A percentile compares a stretch with the other conserved stretches of the same genome.
phyloP scores from a whole-genome alignment of 78 protist species.

The Diacronema lutheri region DNA sequence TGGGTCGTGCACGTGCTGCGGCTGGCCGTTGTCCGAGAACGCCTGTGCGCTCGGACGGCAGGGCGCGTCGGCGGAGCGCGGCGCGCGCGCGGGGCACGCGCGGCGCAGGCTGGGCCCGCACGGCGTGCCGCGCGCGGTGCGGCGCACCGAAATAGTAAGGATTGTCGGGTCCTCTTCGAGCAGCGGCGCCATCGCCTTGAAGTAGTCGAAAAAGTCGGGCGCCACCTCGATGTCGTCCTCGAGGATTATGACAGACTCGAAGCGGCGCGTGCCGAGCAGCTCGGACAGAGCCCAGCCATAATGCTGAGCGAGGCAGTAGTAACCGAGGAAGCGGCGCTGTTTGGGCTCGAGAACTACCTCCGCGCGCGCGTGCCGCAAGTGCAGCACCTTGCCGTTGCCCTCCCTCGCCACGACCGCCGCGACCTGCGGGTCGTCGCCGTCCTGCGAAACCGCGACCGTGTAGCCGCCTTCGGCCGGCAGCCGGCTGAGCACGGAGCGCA shows the following conservation, averaged over 20 bases:
- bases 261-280: conserved; percentile 22
- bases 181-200: conserved; percentile 57
- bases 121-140: too few relatives aligned
- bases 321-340: neutral
- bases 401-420: neutral
- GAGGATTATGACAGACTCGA: conserved; percentile 35
- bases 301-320: conserved; percentile 45
- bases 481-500: neutral
- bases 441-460: conserved; percentile 9
- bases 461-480: neutral
- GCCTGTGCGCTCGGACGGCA: conserved; percentile 18
- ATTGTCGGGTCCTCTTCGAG: conserved; percentile 14
- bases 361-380: neutral
- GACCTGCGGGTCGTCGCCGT: neutral
- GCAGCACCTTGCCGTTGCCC: too few relatives aligned
- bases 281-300: conserved; percentile 39
- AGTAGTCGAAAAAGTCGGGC: conserved; percentile 78
- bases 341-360: neutral
- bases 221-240: conserved; percentile 52
- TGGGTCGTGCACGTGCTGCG: conserved; percentile 1
- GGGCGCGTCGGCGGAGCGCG: too few relatives aligned
- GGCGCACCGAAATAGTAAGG: too few relatives aligned
- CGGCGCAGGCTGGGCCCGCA: too few relatives aligned
- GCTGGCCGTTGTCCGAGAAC: conserved; percentile 84
- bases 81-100: too few relatives aligned